Percentiles rank a stretch among this genome's conserved stretches.
These are phyloP conservation scores for Blumeriella jaapii DNA, from an alignment of 2,329 filamentous ascomycete species.

Conservation along the genomic window DNA sequence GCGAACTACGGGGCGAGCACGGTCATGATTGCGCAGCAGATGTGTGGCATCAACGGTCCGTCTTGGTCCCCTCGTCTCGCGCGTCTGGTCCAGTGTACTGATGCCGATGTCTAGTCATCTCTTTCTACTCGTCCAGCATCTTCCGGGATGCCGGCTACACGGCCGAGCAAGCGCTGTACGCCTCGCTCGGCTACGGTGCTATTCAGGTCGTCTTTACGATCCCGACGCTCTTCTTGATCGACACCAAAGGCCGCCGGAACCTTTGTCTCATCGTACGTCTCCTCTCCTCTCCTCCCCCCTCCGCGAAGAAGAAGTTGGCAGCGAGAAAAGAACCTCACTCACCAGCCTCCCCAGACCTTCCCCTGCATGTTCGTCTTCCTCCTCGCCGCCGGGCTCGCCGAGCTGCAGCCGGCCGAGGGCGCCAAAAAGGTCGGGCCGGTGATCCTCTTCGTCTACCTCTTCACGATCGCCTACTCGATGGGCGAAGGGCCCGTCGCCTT, in stretches of 20 bases:
- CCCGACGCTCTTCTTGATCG: slow-evolving; percentile 46
- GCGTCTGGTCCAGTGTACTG: too few relatives aligned
- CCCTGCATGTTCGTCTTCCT: slow-evolving; percentile 51
- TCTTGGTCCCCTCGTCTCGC: slow-evolving; percentile 43
- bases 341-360: slow-evolving; percentile 34
- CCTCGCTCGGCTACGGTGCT: slow-evolving; percentile 52
- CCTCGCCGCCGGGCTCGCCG: too few relatives aligned
- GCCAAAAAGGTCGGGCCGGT: slow-evolving; percentile 36
- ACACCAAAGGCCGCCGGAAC: slow-evolving; percentile 50
- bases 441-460: slow-evolving; percentile 55
- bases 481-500: slow-evolving; percentile 51
- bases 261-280: slow-evolving; percentile 30
- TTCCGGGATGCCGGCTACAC: slow-evolving; percentile 44
- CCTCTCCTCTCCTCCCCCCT: slow-evolving; percentile 36
- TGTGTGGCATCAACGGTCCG: slow-evolving; percentile 44
- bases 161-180: slow-evolving; percentile 43
- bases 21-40: slow-evolving; percentile 44
- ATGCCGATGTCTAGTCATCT: too few relatives aligned
- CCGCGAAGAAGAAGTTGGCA: too few relatives aligned
- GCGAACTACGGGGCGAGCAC: slow-evolving; percentile 47
- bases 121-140: slow-evolving; percentile 59
- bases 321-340: slow-evolving; percentile 40
- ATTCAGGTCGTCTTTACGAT: slow-evolving; percentile 52
- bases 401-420: too few relatives aligned
- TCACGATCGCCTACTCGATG: slow-evolving; percentile 51